Conservation (phyloP, 306 rosid species). For the Cicer yamashitae region DNA sequence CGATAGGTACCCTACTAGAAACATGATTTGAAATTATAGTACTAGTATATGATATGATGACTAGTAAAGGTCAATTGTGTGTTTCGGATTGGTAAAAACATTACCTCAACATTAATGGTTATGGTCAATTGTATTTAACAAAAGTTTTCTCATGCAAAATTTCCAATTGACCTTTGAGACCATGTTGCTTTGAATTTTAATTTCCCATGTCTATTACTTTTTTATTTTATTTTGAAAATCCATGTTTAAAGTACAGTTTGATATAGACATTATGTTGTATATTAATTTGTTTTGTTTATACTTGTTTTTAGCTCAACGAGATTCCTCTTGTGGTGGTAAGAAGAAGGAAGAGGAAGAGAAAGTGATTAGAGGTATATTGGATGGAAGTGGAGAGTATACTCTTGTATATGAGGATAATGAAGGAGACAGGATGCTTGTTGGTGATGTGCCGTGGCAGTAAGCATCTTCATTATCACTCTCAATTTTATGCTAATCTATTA, state of each 20-base stretch:
- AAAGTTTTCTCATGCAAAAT: constrained; percentile 24
- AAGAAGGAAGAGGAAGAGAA: constrained; percentile 72
- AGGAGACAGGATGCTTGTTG: constrained; percentile 99
- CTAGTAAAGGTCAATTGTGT: neutral
- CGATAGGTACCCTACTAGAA: neutral
- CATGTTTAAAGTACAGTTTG: neutral
- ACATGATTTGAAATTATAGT: neutral
- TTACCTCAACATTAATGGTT: constrained; percentile 38
- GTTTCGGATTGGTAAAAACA: neutral
- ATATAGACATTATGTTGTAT: constrained; percentile 14
- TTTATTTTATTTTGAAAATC: no score
- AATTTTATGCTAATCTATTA: constrained; percentile 26
- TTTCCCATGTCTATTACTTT: neutral
- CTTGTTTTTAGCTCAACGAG: constrained; percentile 74
- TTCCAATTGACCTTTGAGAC: constrained; percentile 13
- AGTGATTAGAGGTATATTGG: constrained; percentile 72
- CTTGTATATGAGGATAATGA: constrained; percentile 99
- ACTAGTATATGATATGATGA: neutral
- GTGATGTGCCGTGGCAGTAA: constrained; percentile 99
- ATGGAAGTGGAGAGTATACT: constrained; percentile 97
- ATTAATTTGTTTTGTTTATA: neutral
- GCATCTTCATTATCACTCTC: constrained; percentile 56
- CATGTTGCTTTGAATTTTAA: neutral
- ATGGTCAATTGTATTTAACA: constrained; percentile 47
- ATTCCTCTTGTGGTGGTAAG: constrained; percentile 60